Percentiles rank a stretch among this genome's conserved stretches.
Conservation (phyloP, 208 protist species). For the Vickermania spadyakhi region DNA sequence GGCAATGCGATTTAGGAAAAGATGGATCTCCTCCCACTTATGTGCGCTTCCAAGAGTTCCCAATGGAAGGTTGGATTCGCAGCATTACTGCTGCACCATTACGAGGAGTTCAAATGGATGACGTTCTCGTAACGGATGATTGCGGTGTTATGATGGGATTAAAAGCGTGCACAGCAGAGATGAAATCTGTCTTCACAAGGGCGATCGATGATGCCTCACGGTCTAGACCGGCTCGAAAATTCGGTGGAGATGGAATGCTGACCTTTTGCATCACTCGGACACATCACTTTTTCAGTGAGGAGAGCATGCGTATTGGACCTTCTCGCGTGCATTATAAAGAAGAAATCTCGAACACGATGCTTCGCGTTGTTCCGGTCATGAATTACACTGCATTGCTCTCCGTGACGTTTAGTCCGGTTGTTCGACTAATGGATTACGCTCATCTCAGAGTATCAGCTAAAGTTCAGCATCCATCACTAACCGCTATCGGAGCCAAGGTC, state of each 20-base stretch:
- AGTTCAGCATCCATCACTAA: conserved; percentile 10
- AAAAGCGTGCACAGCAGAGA: conserved; percentile 5
- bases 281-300: conserved; percentile 7
- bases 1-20: conserved; percentile 5
- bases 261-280: conserved; percentile 2
- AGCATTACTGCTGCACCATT: conserved; percentile 16
- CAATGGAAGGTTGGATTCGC: conserved; percentile 29
- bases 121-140: conserved; percentile 24
- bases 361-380: conserved; percentile 20
- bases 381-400: conserved; percentile 17
- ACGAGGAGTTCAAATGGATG: conserved; percentile 20
- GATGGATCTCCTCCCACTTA: conserved; percentile 8
- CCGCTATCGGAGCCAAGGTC: conserved; percentile 1
- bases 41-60: conserved; percentile 18
- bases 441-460: conserved; percentile 2
- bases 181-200: conserved; percentile 1
- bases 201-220: too few species aligned
- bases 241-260: background rate
- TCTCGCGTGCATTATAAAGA: background rate
- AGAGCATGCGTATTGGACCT: conserved; percentile 8
- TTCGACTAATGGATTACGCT: conserved; percentile 21
- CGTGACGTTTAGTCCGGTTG: conserved; percentile 25
- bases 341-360: conserved; percentile 17
- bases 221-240: background rate
- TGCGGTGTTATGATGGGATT: conserved; percentile 18